phyloP scores from a whole-genome alignment of 176 grass and related monocot species.

The Chrysopogon serrulatus region DNA sequence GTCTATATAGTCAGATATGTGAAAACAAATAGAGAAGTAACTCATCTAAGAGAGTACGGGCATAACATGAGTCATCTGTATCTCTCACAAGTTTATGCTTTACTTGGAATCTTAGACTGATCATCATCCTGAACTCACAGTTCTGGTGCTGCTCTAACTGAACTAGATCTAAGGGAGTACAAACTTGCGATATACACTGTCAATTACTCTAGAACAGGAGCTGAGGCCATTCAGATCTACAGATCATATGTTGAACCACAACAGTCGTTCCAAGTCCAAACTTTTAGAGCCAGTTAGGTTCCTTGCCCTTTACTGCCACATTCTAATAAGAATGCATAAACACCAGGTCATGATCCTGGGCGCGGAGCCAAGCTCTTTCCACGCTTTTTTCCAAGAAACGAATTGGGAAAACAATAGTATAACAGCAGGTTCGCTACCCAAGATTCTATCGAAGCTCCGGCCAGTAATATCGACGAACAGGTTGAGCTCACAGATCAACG shows the following conservation, averaged over 20 bases:
- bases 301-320: not conserved
- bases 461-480: constrained; percentile 15
- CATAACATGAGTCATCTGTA: not conserved
- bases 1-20: not conserved
- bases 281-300: not conserved
- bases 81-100: not conserved
- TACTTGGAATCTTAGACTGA: not conserved
- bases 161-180: not conserved
- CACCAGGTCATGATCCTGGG: not conserved
- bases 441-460: not conserved
- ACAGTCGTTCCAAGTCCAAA: not conserved
- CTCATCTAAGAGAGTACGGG: not conserved
- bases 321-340: not conserved
- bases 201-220: not conserved
- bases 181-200: not conserved
- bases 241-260: not conserved
- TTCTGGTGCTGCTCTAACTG: not conserved
- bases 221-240: not conserved
- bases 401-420: not conserved
- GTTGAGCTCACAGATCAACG: constrained; percentile 6
- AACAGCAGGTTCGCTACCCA: not conserved
- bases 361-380: not conserved
- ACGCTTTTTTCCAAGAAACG: not conserved
- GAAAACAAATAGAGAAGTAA: too few relatives aligned
- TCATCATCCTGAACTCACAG: not conserved